Evolutionary conservation across 331 rosid species (phyloP), one percentile per base, ranked within the genome.

Genomic region (Cydonia oblonga): DNA sequence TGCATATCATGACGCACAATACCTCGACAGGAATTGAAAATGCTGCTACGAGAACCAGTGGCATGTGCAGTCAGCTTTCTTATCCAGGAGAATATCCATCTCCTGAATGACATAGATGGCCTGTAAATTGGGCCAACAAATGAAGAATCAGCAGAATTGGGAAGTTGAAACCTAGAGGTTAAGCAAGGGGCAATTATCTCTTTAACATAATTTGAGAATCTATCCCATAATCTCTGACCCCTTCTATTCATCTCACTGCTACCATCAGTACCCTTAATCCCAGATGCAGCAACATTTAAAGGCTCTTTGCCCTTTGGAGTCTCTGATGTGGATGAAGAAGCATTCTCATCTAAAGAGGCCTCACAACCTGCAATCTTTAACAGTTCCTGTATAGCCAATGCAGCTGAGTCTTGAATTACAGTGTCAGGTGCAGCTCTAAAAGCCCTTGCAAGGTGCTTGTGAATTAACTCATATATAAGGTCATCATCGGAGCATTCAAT

Each of bases 361-460:
- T 85, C 89, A 84, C 96, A 93, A 71, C 98, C 98, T 51, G 96
- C 96, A 83, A 93, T 86, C 85, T 91, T 93, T 66, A 93, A 91
- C 81, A 93, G 82, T 87, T 93, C 98, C 76, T 89, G 98, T 85
- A 93, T 93, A 74, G 98, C 97, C 82, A 93, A 84, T 80, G 96
- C 97, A 66, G 97, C 98, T 67, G 98, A 93, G 76, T 91, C 98
- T 89, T 93, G 98, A 80, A 91, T 83, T 58, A 89, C 77, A 66
- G 98, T 93, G 82, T 93, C 96, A 40, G 96, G 91, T 72, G 98
- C 97, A 66, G 98, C 91, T 81, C 98, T 88, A 78, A 91, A 93
- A 69, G 96, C 97, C 81, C 96, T 90, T 49, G 91, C 96, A 54
- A 91, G 88, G 79, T 93, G 98, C 75, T 89, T 93, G 83, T 93